A percentile compares a stretch with the other conserved stretches of the same genome.
Evolutionary conservation across 495 filamentous ascomycete species (phyloP).

Genomic region (Talaromyces borbonicus): DNA sequence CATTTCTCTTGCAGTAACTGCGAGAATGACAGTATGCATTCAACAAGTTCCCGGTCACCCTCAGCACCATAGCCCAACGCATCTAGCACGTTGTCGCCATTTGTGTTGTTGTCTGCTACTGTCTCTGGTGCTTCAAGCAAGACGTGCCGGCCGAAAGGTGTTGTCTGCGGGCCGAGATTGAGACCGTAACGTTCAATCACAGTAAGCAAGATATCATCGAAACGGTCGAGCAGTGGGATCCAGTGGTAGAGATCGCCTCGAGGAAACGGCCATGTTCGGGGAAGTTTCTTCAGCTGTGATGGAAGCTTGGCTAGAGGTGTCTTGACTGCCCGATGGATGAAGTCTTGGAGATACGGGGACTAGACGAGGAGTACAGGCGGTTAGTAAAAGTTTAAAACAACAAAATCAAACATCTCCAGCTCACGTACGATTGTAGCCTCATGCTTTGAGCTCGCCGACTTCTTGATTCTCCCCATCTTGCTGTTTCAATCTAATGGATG

Average conservation of each 20-base stretch:
- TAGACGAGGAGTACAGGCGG: conserved; percentile 24
- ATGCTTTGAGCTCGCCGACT: conserved; percentile 84
- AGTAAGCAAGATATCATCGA: conserved; percentile 77
- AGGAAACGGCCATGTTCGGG: conserved; percentile 88
- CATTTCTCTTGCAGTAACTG: conserved; percentile 83
- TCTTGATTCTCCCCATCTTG: conserved; percentile 93
- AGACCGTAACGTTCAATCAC: conserved; percentile 77
- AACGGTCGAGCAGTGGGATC: conserved; percentile 90
- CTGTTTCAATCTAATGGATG: conserved; percentile 25
- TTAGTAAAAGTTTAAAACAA: neutral
- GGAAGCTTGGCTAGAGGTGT: conserved; percentile 68
- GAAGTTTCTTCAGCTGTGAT: conserved; percentile 65
- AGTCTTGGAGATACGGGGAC: conserved; percentile 80
- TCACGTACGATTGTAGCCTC: conserved; percentile 81
- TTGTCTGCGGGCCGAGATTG: conserved; percentile 67
- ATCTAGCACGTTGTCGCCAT: conserved; percentile 39
- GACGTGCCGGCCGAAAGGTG: conserved; percentile 56
- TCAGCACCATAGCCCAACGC: conserved; percentile 54
- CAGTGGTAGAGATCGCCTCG: conserved; percentile 96
- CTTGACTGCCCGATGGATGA: conserved; percentile 57
- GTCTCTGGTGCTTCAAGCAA: conserved; percentile 50
- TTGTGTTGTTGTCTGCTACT: conserved; percentile 26
- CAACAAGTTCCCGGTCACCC: conserved; percentile 70
- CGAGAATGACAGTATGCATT: conserved; percentile 74
- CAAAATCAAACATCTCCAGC: conserved; percentile 7